These are phyloP conservation scores for Blastobotrys apis DNA, from an alignment of 1,139 yeast species.

Conservation along the genomic window DNA sequence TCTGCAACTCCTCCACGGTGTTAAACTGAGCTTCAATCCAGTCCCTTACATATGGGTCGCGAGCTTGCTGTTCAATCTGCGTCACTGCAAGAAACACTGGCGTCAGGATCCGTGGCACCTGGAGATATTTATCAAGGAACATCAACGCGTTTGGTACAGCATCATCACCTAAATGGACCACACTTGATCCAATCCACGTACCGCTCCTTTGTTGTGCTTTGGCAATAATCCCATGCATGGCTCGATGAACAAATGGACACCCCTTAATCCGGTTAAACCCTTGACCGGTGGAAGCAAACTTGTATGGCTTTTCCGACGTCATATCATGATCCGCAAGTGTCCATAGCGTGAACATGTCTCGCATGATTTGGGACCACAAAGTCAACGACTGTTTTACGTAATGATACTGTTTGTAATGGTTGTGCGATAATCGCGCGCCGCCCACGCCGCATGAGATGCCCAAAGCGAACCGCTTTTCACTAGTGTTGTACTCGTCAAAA, in stretches of 20 bases:
- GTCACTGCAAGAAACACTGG: conserved; percentile 58
- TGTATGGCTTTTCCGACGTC: conserved; percentile 45
- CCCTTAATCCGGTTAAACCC: conserved; percentile 69
- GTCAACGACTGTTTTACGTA: conserved; percentile 67
- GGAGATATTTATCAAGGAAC: conserved; percentile 69
- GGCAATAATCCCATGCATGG: conserved; percentile 60
- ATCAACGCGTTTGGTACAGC: conserved; percentile 76
- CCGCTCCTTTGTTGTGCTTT: conserved; percentile 59
- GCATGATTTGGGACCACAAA: conserved; percentile 67
- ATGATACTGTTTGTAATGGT: conserved; percentile 61
- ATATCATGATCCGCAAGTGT: conserved; percentile 66
- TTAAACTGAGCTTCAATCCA: conserved; percentile 58
- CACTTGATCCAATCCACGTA: conserved; percentile 71
- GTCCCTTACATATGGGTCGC: conserved; percentile 45
- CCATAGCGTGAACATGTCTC: conserved; percentile 71
- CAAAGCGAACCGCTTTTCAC: conserved; percentile 41
- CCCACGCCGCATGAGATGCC: conserved; percentile 59
- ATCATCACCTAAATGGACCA: conserved; percentile 71
- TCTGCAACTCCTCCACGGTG: conserved; percentile 46
- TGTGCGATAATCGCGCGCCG: conserved; percentile 67
- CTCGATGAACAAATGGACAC: conserved; percentile 60
- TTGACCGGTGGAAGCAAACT: conserved; percentile 68
- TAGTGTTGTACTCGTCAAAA: conserved; percentile 41
- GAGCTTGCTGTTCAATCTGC: conserved; percentile 46
- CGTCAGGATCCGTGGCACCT: conserved; percentile 65